Conservation (phyloP, 2,329 filamentous ascomycete genomes). For the Gnomoniopsis smithogilvyi region DNA sequence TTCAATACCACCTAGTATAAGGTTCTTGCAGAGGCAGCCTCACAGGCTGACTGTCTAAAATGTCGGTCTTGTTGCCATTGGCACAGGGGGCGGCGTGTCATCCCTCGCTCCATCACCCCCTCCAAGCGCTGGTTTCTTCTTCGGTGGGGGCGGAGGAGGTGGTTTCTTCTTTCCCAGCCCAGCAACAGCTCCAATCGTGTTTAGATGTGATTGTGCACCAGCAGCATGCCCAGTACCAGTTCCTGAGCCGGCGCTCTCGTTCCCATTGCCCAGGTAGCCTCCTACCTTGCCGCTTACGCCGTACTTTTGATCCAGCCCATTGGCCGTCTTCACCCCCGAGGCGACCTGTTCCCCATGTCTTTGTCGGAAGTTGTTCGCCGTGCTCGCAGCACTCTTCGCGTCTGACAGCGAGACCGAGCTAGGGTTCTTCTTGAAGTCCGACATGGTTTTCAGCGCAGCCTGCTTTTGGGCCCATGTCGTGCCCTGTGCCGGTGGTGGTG, state of each 20-base stretch:
- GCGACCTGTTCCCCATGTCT: constrained; percentile 67
- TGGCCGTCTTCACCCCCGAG: constrained; percentile 55
- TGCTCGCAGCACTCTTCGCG: constrained; percentile 54
- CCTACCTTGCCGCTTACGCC: constrained; percentile 42
- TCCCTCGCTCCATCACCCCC: constrained; percentile 19
- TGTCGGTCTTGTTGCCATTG: constrained; percentile 47
- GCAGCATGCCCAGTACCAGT: neutral
- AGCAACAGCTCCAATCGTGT: constrained; percentile 16
- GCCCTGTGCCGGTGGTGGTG: constrained; percentile 38
- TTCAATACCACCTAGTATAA: neutral
- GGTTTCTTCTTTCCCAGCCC: constrained; percentile 49
- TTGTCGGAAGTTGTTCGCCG: constrained; percentile 67
- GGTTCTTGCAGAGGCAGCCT: neutral
- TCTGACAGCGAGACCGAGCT: constrained; percentile 59
- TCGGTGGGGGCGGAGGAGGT: constrained; percentile 47
- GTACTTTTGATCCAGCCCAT: constrained; percentile 59
- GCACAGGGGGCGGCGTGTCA: constrained; percentile 48
- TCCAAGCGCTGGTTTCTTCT: constrained; percentile 43
- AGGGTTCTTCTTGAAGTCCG: constrained; percentile 57
- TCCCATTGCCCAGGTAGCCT: constrained; percentile 21
- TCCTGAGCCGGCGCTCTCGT: neutral
- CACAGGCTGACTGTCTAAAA: constrained; percentile 30
- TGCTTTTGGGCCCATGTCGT: constrained; percentile 66
- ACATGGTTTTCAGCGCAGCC: constrained; percentile 58
- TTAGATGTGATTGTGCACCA: constrained; percentile 8